phyloP scores from a whole-genome alignment of 2,329 filamentous ascomycete species.

The Claviceps purpurea region DNA sequence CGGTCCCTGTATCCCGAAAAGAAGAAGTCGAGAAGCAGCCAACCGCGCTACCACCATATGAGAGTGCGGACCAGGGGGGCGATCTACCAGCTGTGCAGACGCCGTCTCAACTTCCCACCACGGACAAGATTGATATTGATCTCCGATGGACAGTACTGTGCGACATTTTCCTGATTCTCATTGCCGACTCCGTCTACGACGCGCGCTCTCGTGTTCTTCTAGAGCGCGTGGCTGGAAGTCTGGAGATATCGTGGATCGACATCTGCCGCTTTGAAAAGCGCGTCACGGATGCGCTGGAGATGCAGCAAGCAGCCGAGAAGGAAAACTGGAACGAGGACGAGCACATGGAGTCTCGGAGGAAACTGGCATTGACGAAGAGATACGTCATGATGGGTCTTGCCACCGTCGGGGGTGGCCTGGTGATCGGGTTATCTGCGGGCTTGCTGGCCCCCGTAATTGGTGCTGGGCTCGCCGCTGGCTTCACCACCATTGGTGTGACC shows the following conservation, averaged over 20 bases:
- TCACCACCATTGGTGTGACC: conserved; percentile 85
- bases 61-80: conserved; percentile 51
- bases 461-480: conserved; percentile 82
- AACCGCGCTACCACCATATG: conserved; percentile 43
- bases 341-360: conserved; percentile 76
- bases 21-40: conserved; percentile 34
- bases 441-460: conserved; percentile 88
- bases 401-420: conserved; percentile 84
- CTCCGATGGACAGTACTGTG: conserved; percentile 94
- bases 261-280: conserved; percentile 96
- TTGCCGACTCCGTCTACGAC: conserved; percentile 92
- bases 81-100: conserved; percentile 69
- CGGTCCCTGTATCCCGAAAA: conserved; percentile 10
- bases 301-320: conserved; percentile 88
- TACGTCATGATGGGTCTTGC: conserved; percentile 95
- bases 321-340: conserved; percentile 98
- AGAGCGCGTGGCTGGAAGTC: conserved; percentile 66
- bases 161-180: conserved; percentile 87
- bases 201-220: conserved; percentile 72
- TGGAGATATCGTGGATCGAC: conserved; percentile 80
- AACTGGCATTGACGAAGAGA: conserved; percentile 66
- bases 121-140: conserved; percentile 84
- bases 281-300: conserved; percentile 90
- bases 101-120: conserved; percentile 68
- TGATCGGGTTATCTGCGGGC: conserved; percentile 90